These are phyloP conservation scores for Tetrapisispora nanseiensis DNA, from an alignment of 805 yeast genomes.

Conservation along the genomic window DNA sequence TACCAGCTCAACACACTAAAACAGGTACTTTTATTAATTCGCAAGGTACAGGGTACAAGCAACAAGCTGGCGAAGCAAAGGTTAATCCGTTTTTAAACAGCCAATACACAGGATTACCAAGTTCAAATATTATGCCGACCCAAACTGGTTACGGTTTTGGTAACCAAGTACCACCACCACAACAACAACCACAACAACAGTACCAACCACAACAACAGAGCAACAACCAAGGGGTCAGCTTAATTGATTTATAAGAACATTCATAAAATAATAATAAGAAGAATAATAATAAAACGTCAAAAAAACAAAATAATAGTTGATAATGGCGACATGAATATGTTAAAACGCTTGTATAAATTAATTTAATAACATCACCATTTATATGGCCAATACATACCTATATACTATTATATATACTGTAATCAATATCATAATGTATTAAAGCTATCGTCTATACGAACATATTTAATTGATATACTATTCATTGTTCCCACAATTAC, in stretches of 20 bases:
- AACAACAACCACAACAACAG: conserved; percentile 5
- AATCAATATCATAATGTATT: not conserved
- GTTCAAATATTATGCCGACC: conserved; percentile 61
- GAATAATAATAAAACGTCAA: not conserved
- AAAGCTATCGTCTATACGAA: no score
- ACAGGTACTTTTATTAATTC: conserved; percentile 77
- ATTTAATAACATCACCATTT: not conserved
- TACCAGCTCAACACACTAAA: conserved; percentile 87
- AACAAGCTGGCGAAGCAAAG: conserved; percentile 32
- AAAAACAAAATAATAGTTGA: no score
- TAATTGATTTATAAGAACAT: conserved; percentile 3
- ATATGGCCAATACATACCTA: not conserved
- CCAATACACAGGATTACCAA: conserved; percentile 66
- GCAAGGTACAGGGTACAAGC: conserved; percentile 73
- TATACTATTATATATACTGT: not conserved
- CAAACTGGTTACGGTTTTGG: conserved; percentile 95
- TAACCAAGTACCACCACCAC: conserved; percentile 39
- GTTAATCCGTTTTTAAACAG: conserved; percentile 41
- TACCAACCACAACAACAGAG: conserved; percentile 31
- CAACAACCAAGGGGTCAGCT: conserved; percentile 4
- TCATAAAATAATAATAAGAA: not conserved
- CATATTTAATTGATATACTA: no score
- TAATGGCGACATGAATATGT: not conserved
- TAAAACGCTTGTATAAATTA: not conserved
- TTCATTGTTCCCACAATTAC: no score